Evolutionary conservation across 805 yeast species (phyloP), one percentile per base, ranked within the genome.

Genomic region (Yamadazyma tumulicola): DNA sequence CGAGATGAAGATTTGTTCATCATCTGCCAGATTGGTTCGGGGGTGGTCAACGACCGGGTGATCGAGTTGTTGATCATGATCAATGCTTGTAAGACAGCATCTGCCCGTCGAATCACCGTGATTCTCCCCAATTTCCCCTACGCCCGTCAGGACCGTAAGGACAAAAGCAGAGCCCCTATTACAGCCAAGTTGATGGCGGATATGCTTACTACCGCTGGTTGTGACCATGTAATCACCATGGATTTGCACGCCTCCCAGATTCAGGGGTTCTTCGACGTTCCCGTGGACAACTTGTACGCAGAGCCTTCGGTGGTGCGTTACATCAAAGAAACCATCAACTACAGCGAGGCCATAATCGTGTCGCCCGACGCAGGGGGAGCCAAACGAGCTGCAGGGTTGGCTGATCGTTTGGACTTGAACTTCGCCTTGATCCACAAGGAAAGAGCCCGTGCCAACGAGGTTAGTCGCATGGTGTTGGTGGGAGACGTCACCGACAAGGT

Each of bases 291-390:
- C 54, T 70, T 91, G 43, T 91, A 89, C 51, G 97, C 96, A 13
- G 97, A 93, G 55, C 97, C 98, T 31, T 77, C 82, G 37, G 94
- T 85, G 14, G 73, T 91, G 31, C 69, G 84, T 47, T 93, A 85
- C 59, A 85, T 91, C 48, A 78, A 75, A 44, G 85, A 79, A 41
- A 74, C 77, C 45, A 67, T 77, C 29, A 61, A 68, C 42, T 61
- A 64, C 20, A 69, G 79, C 39, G 65, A 74, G 34, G 74, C 88
- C 7, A 85, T 88, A 34, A 77, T 91, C 36, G 94, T 91, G 9
- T 87, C 96, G 4, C 98, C 98, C 3, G 98, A 91, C 65, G 98
- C 98, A 3, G 98, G 98, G 49, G 98, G 98, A 40, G 97, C 97
- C 35, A 91, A 91, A 61, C 76, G 98, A 47, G 98, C 89, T 18